phyloP scores from a whole-genome alignment of 1,284 basidiomycete genomes.

The Earliella scabrosa region DNA sequence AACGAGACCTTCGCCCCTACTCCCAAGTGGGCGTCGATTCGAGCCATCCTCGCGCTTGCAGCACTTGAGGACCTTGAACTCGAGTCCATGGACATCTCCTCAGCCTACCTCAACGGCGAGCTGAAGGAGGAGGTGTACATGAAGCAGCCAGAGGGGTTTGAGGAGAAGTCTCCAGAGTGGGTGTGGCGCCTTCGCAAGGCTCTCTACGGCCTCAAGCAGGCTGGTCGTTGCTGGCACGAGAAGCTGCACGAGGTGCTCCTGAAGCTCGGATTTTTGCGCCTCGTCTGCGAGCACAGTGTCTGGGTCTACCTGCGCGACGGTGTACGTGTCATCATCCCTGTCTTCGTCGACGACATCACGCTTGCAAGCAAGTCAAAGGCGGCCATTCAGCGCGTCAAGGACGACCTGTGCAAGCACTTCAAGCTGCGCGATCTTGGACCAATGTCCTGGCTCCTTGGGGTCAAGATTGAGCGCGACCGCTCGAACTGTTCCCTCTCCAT shows the following conservation, averaged over 20 bases:
- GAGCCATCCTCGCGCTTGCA: constrained; percentile 40
- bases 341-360: constrained; percentile 7
- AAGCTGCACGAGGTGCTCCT: constrained; percentile 17
- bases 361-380: not conserved
- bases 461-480: constrained; percentile 9
- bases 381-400: constrained; percentile 12
- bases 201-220: constrained; percentile 38
- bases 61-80: constrained; percentile 39
- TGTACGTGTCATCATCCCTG: constrained; percentile 4
- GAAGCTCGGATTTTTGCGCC: constrained; percentile 29
- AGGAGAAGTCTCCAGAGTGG: constrained; percentile 20
- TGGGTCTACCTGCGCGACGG: constrained; percentile 19
- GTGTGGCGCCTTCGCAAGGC: constrained; percentile 22
- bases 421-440: constrained; percentile 16
- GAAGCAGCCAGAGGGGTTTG: constrained; percentile 41
- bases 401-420: constrained; percentile 18
- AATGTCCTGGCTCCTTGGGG: constrained; percentile 3
- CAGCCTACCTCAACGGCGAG: constrained; percentile 42
- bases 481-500: constrained; percentile 3
- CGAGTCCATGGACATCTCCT: constrained; percentile 40
- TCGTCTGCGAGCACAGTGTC: constrained; percentile 34
- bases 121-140: constrained; percentile 47
- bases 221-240: constrained; percentile 32
- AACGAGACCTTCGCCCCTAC: constrained; percentile 44
- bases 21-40: constrained; percentile 34